Conservation (phyloP, 2,329 filamentous ascomycete genomes). For the Ophiostoma fasciatum region DNA sequence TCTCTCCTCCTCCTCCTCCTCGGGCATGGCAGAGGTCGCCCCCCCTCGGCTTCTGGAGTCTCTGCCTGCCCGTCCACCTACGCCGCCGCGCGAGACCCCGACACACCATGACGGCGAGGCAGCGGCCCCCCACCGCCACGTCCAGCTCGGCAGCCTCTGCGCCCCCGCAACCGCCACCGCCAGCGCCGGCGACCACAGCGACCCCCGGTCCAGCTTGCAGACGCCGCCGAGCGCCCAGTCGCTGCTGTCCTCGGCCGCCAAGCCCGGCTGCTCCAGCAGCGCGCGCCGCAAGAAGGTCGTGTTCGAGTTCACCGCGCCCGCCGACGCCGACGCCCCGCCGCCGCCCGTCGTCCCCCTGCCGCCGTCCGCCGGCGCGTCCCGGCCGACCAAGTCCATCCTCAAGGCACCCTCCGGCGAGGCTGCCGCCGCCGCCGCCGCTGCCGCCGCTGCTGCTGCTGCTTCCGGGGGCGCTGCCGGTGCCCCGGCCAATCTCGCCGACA, state of each 20-base stretch:
- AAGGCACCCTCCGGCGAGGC: constrained; percentile 43
- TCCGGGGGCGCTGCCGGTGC: too few relatives aligned
- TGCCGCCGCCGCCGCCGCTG: too few relatives aligned
- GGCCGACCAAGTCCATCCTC: constrained; percentile 54
- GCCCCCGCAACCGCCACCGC: too few relatives aligned
- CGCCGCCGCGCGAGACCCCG: constrained; percentile 44
- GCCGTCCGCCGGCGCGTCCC: constrained; percentile 20
- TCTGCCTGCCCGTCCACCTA: constrained; percentile 47
- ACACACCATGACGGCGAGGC: constrained; percentile 23
- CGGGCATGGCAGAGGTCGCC: constrained; percentile 22
- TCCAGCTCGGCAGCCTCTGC: too few relatives aligned
- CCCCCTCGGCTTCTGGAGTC: constrained; percentile 32
- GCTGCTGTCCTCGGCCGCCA: constrained; percentile 20
- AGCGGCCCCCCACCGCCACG: too few relatives aligned
- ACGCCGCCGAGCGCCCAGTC: constrained; percentile 38
- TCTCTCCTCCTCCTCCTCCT: not conserved
- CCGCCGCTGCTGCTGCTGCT: too few relatives aligned
- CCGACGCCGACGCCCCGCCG: too few relatives aligned
- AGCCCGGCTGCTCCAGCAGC: constrained; percentile 22
- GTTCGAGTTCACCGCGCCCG: too few relatives aligned
- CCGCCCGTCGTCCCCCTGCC: too few relatives aligned
- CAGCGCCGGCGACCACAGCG: constrained; percentile 20
- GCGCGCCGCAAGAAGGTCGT: constrained; percentile 40
- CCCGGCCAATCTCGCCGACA: constrained; percentile 50
- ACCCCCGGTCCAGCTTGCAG: constrained; percentile 26